These are phyloP conservation scores for Passalora sequoiae DNA, from an alignment of 2,329 filamentous ascomycete species.

Conservation along the genomic window DNA sequence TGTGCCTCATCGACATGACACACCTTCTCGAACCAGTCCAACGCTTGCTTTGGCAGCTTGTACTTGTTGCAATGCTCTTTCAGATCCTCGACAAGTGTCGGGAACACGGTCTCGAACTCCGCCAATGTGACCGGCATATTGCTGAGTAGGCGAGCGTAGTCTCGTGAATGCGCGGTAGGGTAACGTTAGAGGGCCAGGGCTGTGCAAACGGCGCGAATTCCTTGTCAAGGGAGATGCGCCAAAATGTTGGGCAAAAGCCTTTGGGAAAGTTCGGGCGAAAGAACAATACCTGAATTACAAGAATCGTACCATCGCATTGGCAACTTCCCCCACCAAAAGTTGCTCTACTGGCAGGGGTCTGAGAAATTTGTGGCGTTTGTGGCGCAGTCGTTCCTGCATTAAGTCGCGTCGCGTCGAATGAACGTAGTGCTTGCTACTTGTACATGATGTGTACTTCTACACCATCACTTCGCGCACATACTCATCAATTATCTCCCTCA, in stretches of 20 bases:
- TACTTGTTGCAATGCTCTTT: slow-evolving; percentile 73
- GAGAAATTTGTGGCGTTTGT: too few species aligned
- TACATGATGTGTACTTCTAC: too few species aligned
- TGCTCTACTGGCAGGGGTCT: too few species aligned
- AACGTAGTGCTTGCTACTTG: too few species aligned
- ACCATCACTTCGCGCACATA: background rate
- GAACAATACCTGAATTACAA: background rate
- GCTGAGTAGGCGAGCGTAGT: slow-evolving; percentile 10
- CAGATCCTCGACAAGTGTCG: slow-evolving; percentile 76
- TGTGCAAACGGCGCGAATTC: background rate
- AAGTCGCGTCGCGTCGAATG: too few species aligned
- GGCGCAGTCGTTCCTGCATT: too few species aligned
- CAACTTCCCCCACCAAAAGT: slow-evolving; percentile 2
- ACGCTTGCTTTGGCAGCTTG: slow-evolving; percentile 72
- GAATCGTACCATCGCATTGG: background rate
- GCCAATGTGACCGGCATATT: slow-evolving; percentile 68
- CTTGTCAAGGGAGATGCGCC: background rate
- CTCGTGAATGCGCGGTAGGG: too few species aligned
- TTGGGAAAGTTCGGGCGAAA: background rate
- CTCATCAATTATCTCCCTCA: too few species aligned
- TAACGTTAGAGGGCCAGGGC: too few species aligned
- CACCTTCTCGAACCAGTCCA: slow-evolving; percentile 84
- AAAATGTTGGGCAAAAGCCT: background rate
- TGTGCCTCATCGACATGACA: slow-evolving; percentile 15
- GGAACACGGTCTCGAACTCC: slow-evolving; percentile 88